Conservation (phyloP, 352 stramenopile species). For the Pythium chondricola region DNA sequence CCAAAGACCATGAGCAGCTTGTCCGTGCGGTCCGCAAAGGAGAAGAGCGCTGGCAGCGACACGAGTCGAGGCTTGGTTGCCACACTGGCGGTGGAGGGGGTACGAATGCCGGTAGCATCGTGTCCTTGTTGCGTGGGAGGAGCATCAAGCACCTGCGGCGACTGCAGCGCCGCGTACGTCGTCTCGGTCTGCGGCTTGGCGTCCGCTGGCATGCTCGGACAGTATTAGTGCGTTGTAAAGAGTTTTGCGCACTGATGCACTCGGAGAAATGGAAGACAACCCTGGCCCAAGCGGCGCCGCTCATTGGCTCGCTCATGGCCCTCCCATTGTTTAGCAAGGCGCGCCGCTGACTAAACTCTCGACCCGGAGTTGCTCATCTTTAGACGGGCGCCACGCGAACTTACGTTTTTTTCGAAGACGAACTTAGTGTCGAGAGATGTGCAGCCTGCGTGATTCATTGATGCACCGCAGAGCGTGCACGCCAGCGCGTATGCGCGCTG, state of each 20-base stretch:
- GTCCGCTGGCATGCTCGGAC: too few species aligned
- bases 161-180: neutral
- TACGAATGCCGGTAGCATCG: too few species aligned
- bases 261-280: neutral
- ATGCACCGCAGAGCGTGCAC: too few species aligned
- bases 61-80: constrained; percentile 26
- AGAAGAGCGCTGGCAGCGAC: constrained; percentile 38
- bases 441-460: too few species aligned
- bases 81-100: neutral
- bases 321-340: neutral
- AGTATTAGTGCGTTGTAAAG: neutral
- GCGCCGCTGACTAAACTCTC: neutral
- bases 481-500: too few species aligned
- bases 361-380: neutral
- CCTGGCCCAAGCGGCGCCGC: neutral
- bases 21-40: constrained; percentile 48
- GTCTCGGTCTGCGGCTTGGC: too few species aligned
- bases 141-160: neutral
- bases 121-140: too few species aligned
- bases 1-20: constrained; percentile 51
- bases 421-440: too few species aligned
- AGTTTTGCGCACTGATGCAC: neutral
- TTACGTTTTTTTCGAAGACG: too few species aligned
- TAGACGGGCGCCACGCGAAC: too few species aligned
- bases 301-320: too few species aligned